Conservation (phyloP, 768 basidiomycete species). For the Lactifluus subvellereus region DNA sequence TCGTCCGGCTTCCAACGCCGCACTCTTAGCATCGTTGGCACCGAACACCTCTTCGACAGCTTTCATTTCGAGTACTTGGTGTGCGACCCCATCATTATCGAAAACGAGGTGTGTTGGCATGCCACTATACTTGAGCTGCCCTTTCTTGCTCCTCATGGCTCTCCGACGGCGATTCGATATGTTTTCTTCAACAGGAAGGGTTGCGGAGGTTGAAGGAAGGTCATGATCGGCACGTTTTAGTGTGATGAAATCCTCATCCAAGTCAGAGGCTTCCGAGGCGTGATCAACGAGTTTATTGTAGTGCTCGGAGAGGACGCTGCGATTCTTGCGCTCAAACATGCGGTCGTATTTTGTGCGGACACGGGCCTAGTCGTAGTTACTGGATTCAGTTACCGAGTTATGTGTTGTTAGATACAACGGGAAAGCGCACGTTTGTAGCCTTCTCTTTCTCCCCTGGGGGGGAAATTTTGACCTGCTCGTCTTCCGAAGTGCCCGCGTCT, state of each 20-base stretch:
- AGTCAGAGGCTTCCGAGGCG: slow-evolving; percentile 36
- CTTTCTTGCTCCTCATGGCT: slow-evolving; percentile 67
- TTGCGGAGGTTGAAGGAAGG: slow-evolving; percentile 35
- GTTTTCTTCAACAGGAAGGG: slow-evolving; percentile 36
- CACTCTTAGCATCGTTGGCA: slow-evolving; percentile 47
- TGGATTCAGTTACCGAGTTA: not conserved
- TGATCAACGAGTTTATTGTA: slow-evolving; percentile 85
- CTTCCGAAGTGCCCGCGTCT: not conserved
- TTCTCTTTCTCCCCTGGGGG: slow-evolving; percentile 1
- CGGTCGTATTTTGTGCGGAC: slow-evolving; percentile 93
- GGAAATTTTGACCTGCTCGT: not conserved
- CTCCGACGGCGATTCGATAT: slow-evolving; percentile 87
- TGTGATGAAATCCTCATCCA: slow-evolving; percentile 84
- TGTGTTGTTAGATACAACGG: not conserved
- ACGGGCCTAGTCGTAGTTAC: slow-evolving; percentile 22
- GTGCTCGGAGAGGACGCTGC: slow-evolving; percentile 84
- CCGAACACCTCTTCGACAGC: slow-evolving; percentile 66
- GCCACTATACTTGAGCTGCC: slow-evolving; percentile 54
- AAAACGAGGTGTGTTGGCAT: slow-evolving; percentile 74
- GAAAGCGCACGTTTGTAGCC: not conserved
- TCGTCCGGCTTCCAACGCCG: slow-evolving; percentile 57
- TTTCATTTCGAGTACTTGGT: slow-evolving; percentile 79
- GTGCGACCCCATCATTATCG: slow-evolving; percentile 79
- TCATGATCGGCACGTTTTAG: slow-evolving; percentile 89
- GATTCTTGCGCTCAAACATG: slow-evolving; percentile 97